Evolutionary conservation across 1,284 basidiomycete genomes (phyloP), one percentile per base, ranked within the genome.

Genomic region (Pyrrhoderma lamaoense): DNA sequence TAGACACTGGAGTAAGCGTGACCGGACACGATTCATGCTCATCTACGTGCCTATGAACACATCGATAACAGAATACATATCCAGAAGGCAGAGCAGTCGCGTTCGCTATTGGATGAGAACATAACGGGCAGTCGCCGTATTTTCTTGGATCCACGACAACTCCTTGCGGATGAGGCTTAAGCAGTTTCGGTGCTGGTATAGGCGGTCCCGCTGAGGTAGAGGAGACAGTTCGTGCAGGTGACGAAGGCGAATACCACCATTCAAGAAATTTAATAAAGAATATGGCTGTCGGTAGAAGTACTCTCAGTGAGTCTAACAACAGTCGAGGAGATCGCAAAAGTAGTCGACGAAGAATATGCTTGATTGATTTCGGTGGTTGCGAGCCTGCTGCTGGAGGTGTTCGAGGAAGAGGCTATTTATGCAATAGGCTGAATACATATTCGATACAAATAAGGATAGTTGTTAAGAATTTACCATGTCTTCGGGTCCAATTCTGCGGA

Each of bases 161-260:
- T 19, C 85, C 81, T 51, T 77, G 71, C 14, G 82, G 80, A 64
- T 89, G 87, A 3, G 86, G 84, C 40, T 75, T 70, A 8, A 93
- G 76, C 58, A 90, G 76, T 54, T 73, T 73, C 36, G 89, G 87
- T 14, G 88, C 86, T 52, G 87, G 83, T 34, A 93, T 77, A 0
- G 79, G 73, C 16, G 83, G 86, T 18, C 79, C 81, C 55, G 73
- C 73, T 42, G 78, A 80, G 21, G 80, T 74, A 37, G 75, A 68
- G 22, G 79, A 73, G 51, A 86, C 62, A 42, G 80, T 74, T 52
- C 81, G 75, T 57, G 85, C 78, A n/a, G 94, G 93, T 2, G 94
- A 97, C 25, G 82, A 80, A 8, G 94, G 90, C 14, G 93, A 95
- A 67, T 98, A 99, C 94, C 96, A 99, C 94, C 96, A 99, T 69